Percentiles rank a stretch among this genome's conserved stretches.
These are phyloP conservation scores for Phytophthora litchii DNA, from an alignment of 352 stramenopile genomes.

Conservation along the genomic window DNA sequence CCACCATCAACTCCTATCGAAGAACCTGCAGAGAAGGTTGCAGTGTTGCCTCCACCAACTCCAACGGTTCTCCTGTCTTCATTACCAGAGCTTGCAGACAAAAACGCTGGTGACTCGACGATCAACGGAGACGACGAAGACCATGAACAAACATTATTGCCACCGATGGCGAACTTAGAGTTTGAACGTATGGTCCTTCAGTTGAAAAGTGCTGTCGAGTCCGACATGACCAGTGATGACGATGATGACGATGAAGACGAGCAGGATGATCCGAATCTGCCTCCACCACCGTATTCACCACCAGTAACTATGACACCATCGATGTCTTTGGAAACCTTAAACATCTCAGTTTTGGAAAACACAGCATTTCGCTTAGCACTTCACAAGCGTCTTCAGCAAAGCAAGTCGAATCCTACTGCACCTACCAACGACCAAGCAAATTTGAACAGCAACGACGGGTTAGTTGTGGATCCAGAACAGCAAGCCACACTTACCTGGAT, in stretches of 20 bases:
- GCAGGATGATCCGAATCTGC: conserved; percentile 14
- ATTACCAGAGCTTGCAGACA: conserved; percentile 15
- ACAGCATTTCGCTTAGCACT: conserved; percentile 48
- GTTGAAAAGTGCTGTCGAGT: conserved; percentile 67
- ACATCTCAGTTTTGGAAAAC: conserved; percentile 42
- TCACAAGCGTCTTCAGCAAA: conserved; percentile 23
- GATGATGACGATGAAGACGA: conserved; percentile 45
- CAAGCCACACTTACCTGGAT: conserved; percentile 32
- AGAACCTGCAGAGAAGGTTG: neutral
- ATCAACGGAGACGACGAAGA: conserved; percentile 21
- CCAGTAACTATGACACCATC: neutral
- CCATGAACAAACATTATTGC: conserved; percentile 19
- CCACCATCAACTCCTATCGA: neutral
- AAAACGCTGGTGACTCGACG: conserved; percentile 4
- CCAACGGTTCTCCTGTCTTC: conserved; percentile 19
- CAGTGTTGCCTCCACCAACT: conserved; percentile 27
- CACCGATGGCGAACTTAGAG: conserved; percentile 53
- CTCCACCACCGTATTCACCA: conserved; percentile 42
- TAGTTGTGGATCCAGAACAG: conserved; percentile 12
- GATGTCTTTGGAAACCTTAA: conserved; percentile 16
- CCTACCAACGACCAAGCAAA: conserved; percentile 7
- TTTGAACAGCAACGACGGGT: neutral
- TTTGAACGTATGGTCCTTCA: conserved; percentile 82
- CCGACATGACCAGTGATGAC: conserved; percentile 29
- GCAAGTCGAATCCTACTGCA: conserved; percentile 6